phyloP scores from a whole-genome alignment of 306 rosid species.

The Lagenaria siceraria region DNA sequence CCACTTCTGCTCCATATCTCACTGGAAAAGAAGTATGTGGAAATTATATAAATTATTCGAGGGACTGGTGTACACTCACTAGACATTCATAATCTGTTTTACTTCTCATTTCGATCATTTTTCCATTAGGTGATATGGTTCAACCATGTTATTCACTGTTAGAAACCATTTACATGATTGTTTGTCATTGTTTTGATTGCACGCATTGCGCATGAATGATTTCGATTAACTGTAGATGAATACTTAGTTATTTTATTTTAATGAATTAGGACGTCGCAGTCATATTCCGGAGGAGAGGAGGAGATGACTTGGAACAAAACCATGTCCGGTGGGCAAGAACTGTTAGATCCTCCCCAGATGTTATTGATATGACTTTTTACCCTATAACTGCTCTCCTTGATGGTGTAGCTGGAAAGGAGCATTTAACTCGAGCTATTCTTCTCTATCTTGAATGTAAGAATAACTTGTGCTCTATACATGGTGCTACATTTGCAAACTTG shows the following conservation, averaged over 20 bases:
- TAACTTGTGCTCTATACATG: background rate
- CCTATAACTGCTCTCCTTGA: conserved; percentile 62
- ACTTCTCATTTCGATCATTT: background rate
- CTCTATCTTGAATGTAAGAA: conserved; percentile 86
- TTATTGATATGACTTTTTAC: conserved; percentile 58
- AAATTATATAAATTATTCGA: background rate
- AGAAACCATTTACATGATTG: background rate
- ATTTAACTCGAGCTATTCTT: conserved; percentile 50
- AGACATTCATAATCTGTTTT: background rate
- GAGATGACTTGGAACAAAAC: conserved; percentile 76
- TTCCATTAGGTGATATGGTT: background rate
- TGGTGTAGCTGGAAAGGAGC: conserved; percentile 46
- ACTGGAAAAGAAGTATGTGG: conserved; percentile 65
- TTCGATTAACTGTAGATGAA: background rate
- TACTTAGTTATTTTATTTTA: conserved; percentile 1
- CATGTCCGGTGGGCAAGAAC: conserved; percentile 56
- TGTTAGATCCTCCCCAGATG: conserved; percentile 51
- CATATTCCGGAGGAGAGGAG: conserved; percentile 86
- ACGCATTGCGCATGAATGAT: background rate
- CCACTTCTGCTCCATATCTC: conserved; percentile 46
- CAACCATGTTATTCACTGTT: background rate
- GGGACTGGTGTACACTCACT: background rate
- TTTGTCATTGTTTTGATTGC: background rate
- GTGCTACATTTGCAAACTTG: background rate
- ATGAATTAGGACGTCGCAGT: conserved; percentile 60